Percentiles rank a stretch among this genome's conserved stretches.
Conservation (phyloP, 1,284 basidiomycete species). For the Cryptococcus maquisensis region DNA sequence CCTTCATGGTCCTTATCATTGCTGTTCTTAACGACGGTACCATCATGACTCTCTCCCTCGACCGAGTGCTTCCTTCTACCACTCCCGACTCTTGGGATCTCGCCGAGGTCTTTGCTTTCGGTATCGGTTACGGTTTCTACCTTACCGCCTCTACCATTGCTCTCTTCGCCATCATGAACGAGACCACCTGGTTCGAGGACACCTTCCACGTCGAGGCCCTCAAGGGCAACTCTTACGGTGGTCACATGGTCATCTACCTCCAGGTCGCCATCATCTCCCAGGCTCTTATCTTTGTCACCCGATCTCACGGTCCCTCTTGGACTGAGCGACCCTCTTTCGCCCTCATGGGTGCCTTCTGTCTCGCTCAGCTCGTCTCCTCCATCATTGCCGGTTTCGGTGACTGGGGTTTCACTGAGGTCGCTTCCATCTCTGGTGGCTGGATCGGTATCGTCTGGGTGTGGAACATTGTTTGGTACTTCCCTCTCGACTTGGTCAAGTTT, state of each 20-base stretch:
- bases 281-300: constrained; percentile 94
- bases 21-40: constrained; percentile 96
- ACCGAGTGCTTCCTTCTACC: constrained; percentile 88
- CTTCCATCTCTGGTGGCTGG: constrained; percentile 80
- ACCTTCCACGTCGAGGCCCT: constrained; percentile 69
- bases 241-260: constrained; percentile 64
- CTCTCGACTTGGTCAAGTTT: constrained; percentile 94
- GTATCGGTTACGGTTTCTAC: constrained; percentile 90
- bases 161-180: constrained; percentile 76
- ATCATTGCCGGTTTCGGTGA: constrained; percentile 90
- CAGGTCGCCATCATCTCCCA: constrained; percentile 97
- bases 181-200: constrained; percentile 85
- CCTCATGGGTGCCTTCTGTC: constrained; percentile 80
- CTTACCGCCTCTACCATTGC: constrained; percentile 81
- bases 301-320: constrained; percentile 96
- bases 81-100: constrained; percentile 94
- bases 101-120: constrained; percentile 92
- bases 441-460: constrained; percentile 96
- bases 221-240: constrained; percentile 49
- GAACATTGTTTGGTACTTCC: constrained; percentile 93
- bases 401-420: constrained; percentile 84
- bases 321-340: constrained; percentile 93
- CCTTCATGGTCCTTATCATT: constrained; percentile 98
- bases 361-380: constrained; percentile 89
- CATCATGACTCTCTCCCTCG: constrained; percentile 97